Evolutionary conservation across 1,139 yeast genomes (phyloP), one percentile per base, ranked within the genome.

Genomic region (Yamadazyma jaroonii): DNA sequence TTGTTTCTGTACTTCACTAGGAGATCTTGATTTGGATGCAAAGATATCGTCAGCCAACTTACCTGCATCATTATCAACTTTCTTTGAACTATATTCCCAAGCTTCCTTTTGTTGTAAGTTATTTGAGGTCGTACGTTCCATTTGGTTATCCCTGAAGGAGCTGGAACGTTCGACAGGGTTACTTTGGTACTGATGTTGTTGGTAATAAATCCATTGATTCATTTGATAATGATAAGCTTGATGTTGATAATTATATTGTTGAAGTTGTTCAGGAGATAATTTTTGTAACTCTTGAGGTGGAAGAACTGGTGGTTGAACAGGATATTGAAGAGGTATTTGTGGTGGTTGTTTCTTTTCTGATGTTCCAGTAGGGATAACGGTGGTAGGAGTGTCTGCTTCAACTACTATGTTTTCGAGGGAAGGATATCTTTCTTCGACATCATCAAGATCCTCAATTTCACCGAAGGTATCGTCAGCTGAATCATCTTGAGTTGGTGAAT

Each of bases 391-490:
- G 9, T 40, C 40, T 11, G 45, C 42, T 7, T 38, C 47, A 25
- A 49, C 60, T 25, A 57, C 46, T 23, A 66, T 50, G 21, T 61
- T 61, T 26, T 71, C 76, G 13, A 71, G 54, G 3, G 74, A 66
- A 3, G 77, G 77, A 39, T 59, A 72, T 31, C 75, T 54, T 40
- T 64, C 69, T 44, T 69, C 75, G 1, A 63, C 68, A 41, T 70
- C 60, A 29, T 69, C 74, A 36, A 71, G 50, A 33, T 64, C 57
- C 9, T 56, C 70, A 11, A 64, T 42, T 24, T 65, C 71, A 10
- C 48, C 54, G 23, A 59, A 44, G 30, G 23, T 15, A 15, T 10
- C 6, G 9, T 15, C 11, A 15, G 11, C 11, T 8, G 22, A 9
- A 3, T 9, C 23, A n/a, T 25, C 28, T 10, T 25, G 31, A n/a